phyloP scores from a whole-genome alignment of 2,329 filamentous ascomycete species.

The Arthrobotrys pseudoclavata region DNA sequence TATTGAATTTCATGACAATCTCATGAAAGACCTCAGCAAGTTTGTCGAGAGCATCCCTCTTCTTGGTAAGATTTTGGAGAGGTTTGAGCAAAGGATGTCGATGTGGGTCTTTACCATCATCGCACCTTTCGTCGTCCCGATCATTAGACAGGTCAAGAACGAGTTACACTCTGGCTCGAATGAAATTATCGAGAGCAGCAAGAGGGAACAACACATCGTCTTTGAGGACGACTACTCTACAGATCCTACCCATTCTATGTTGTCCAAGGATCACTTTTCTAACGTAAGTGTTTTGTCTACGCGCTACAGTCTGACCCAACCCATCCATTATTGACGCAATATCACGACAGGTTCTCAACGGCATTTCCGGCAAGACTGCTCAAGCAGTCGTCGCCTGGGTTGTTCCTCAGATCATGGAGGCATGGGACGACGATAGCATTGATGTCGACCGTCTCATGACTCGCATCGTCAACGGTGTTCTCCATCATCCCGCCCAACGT shows the following conservation, averaged over 20 bases:
- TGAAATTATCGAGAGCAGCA: slow-evolving; percentile 86
- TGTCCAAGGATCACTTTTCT: slow-evolving; percentile 95
- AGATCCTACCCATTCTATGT: slow-evolving; percentile 94
- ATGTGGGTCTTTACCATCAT: slow-evolving; percentile 92
- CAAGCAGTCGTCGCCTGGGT: slow-evolving; percentile 84
- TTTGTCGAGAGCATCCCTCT: slow-evolving; percentile 88
- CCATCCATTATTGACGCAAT: slow-evolving; percentile 29
- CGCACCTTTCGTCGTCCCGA: slow-evolving; percentile 86
- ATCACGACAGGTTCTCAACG: slow-evolving; percentile 77
- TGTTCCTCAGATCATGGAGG: slow-evolving; percentile 88
- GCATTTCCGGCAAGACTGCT: slow-evolving; percentile 85
- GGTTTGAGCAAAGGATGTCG: slow-evolving; percentile 87
- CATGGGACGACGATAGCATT: slow-evolving; percentile 82
- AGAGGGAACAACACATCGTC: slow-evolving; percentile 81
- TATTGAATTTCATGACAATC: slow-evolving; percentile 89
- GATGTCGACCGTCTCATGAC: slow-evolving; percentile 79
- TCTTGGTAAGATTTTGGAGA: slow-evolving; percentile 85
- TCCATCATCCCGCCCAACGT: slow-evolving; percentile 89
- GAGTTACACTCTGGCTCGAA: slow-evolving; percentile 88
- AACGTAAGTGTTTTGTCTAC: slow-evolving; percentile 71
- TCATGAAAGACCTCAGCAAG: slow-evolving; percentile 82
- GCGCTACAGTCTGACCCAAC: background rate
- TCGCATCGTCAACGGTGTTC: slow-evolving; percentile 83
- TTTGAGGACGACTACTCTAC: slow-evolving; percentile 82
- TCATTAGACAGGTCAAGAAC: slow-evolving; percentile 86